Evolutionary conservation across 2,329 filamentous ascomycete species (phyloP), one percentile per base, ranked within the genome.

Genomic region (Biscogniauxia sp.): DNA sequence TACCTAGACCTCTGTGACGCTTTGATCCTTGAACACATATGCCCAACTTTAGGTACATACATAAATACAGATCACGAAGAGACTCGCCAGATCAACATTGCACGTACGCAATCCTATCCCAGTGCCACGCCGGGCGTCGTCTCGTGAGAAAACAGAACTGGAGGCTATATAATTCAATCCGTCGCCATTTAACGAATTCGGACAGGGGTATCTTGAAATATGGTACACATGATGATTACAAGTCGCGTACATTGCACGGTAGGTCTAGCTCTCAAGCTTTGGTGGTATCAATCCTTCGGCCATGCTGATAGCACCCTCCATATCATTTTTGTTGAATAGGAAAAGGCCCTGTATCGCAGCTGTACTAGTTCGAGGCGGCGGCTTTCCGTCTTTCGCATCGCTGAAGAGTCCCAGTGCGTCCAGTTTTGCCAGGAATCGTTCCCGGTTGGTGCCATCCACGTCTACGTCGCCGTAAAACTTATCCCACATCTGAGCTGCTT

Each of bases 321-420:
- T 90, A 69, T 96, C 85, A 65, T 89, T 90, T 78, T 99, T 99
- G 77, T 98, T 96, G 75, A 96, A 96, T 74, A 98, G 76, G 75
- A 99, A 99, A 52, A 99, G 77, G 0, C 95, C 95, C 76, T 99
- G 95, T 28, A 99, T 87, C 20, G 93, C 92, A 26, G 95, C 95
- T 4, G 94, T 93, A 73, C 93, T 98, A 17, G 92, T 91, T 53
- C 80, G 79, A 50, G 78, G 75, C 4, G 77, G 80, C 2, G 78
- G 73, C 59, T 79, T 78, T 2, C 77, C 76, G 20, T 82, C 82
- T 25, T 78, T 71, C 20, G 79, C 80, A 56, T 84, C 80, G 19
- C 86, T 84, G 57, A 96, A 85, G 25, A 97, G 76, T 0, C 89
- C 89, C 17, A 95, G 79, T 54, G 88, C 82, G 52, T 87, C 83